Evolutionary conservation across 371 early-diverging fungal genomes (phyloP), one percentile per base, ranked within the genome.

Genomic region (Rhizomucor pusillus): DNA sequence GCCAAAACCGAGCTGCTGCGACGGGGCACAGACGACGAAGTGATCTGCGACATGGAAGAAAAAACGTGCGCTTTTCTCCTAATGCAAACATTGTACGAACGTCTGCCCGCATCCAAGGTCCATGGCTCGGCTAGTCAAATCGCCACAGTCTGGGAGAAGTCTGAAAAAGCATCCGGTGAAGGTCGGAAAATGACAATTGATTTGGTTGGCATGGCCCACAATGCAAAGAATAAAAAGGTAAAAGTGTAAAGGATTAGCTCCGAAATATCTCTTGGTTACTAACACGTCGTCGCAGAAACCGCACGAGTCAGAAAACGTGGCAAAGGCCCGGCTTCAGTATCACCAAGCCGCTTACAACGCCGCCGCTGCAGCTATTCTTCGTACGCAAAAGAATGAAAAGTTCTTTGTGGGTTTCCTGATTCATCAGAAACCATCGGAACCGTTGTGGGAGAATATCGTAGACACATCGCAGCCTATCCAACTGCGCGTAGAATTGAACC

Each of bases 321-420:
- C 23, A 1, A 41, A 50, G 23, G 43, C 54, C 3, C 44, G 59
- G 13, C 50, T 73, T 3, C 45, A 47, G 7, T 86, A 62, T 46
- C 82, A 84, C 48, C 85, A 81, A 34, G 69, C 81, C 11, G 86
- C 87, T 0, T 87, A 81, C 56, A 86, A 82, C 58, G 79, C 85
- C 0, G 52, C 79, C 5, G 69, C 80, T 0, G 74, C 87, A 5
- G 81, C 75, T 4, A 69, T 86, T 4, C 34, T 85, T 16, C 73
- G 79, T 24, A 83, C 86, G 0, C 83, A 80, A 50, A 66, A 60
- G 12, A 67, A 57, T 35, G 66, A 71, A 53, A 69, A 63, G 5
- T 75, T 79, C 45, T 83, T 62, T 62, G 62, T 61, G 2, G 69
- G 65, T 5, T 75, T 81, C 40, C 61, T 85, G 10, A 71, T 81